Percentiles rank a stretch among this genome's conserved stretches.
These are phyloP conservation scores for Ophiostoma fasciatum DNA, from an alignment of 2,329 filamentous ascomycete genomes.

Conservation along the genomic window DNA sequence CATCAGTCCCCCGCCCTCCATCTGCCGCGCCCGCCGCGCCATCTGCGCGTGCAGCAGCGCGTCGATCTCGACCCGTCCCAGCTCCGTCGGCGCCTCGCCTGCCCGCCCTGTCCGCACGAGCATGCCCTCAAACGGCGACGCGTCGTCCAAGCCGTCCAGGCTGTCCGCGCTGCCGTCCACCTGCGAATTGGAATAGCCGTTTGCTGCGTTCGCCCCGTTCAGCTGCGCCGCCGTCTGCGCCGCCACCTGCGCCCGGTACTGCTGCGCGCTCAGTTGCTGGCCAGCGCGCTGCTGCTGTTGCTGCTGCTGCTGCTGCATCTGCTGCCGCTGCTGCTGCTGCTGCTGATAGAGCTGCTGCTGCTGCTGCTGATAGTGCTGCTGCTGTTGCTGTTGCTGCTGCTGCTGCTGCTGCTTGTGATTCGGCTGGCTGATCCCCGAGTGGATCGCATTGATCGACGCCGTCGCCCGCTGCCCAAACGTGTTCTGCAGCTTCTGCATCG, in stretches of 20 bases:
- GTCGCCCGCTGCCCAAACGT: slow-evolving; percentile 50
- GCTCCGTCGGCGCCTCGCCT: slow-evolving; percentile 37
- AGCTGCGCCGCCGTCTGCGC: slow-evolving; percentile 21
- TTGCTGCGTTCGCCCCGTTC: too few species aligned
- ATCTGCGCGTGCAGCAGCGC: slow-evolving; percentile 54
- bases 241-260: slow-evolving; percentile 21
- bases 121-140: slow-evolving; percentile 41
- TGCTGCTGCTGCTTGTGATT: slow-evolving; percentile 10
- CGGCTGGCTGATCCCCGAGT: slow-evolving; percentile 22
- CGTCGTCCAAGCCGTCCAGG: slow-evolving; percentile 42
- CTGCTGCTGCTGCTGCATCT: slow-evolving; percentile 16
- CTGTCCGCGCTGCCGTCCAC: slow-evolving; percentile 63
- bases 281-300: background rate
- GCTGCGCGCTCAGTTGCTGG: slow-evolving; percentile 17
- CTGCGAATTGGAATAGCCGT: slow-evolving; percentile 36
- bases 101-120: slow-evolving; percentile 41
- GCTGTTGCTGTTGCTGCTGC: slow-evolving; percentile 11
- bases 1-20: slow-evolving; percentile 67
- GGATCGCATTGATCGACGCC: slow-evolving; percentile 50
- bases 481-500: slow-evolving; percentile 39
- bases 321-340: slow-evolving; percentile 10
- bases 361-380: slow-evolving; percentile 11
- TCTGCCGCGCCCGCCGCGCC: slow-evolving; percentile 46
- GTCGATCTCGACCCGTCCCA: slow-evolving; percentile 51
- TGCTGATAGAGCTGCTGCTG: slow-evolving; percentile 15